phyloP scores from a whole-genome alignment of 345 rosid species.

The Hypericum androsaemum region DNA sequence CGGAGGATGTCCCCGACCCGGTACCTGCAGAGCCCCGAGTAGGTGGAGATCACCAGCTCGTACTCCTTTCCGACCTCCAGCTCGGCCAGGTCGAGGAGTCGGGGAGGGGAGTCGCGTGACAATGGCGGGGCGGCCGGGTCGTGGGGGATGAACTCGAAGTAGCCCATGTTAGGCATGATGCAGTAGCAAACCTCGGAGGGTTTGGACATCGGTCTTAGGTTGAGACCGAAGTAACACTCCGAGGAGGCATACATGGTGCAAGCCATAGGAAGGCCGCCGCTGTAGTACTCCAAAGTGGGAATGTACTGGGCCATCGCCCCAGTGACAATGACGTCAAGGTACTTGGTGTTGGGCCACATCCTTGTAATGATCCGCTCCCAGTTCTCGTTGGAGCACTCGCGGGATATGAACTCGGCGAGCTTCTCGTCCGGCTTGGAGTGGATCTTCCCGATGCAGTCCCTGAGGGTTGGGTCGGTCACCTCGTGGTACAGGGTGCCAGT shows the following conservation, averaged over 20 bases:
- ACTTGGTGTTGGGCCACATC: conserved; percentile 87
- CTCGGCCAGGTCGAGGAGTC: conserved; percentile 58
- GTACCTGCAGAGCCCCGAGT: conserved; percentile 77
- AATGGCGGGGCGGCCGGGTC: conserved; percentile 18
- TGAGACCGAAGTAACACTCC: conserved; percentile 83
- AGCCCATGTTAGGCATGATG: conserved; percentile 93
- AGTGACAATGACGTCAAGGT: conserved; percentile 85
- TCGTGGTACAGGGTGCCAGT: too few relatives aligned
- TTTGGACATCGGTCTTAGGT: conserved; percentile 74
- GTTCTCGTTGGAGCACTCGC: conserved; percentile 38
- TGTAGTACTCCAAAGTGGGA: conserved; percentile 87
- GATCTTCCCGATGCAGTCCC: too few relatives aligned
- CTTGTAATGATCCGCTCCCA: conserved; percentile 73
- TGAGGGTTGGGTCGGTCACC: too few relatives aligned
- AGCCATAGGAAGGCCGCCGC: conserved; percentile 70
- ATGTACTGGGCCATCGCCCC: too few relatives aligned
- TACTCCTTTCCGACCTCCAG: conserved; percentile 81
- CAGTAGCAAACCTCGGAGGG: conserved; percentile 85
- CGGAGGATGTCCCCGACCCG: conserved; percentile 87
- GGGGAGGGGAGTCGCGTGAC: conserved; percentile 25
- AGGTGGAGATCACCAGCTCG: conserved; percentile 86
- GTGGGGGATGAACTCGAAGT: conserved; percentile 81
- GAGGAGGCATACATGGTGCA: conserved; percentile 99
- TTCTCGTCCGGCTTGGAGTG: conserved; percentile 50
- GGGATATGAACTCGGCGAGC: conserved; percentile 42